Evolutionary conservation across 1,284 basidiomycete species (phyloP), one percentile per base, ranked within the genome.

Genomic region (Ganoderma boninense): DNA sequence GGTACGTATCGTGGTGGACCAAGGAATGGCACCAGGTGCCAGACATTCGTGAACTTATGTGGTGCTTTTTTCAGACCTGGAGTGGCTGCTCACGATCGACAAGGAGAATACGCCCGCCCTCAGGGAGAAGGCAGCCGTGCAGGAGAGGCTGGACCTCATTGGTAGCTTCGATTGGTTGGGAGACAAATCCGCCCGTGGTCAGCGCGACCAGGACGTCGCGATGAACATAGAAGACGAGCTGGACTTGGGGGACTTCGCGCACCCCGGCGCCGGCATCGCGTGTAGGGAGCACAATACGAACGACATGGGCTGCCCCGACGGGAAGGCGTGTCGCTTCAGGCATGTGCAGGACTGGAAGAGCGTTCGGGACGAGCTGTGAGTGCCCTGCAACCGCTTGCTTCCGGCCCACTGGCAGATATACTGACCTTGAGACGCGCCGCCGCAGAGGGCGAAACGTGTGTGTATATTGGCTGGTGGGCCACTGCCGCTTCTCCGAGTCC

Each of bases 281-380:
- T 89, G 88, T 77, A 80, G 83, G 56, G 86, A 84, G 75, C 86
- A 89, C 75, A 89, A 90, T 69, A 86, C 83, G 68, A 77, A 13
- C 29, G 56, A 59, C 6, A 59, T 79, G 35, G 85, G 86, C 0
- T 87, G 86, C 73, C 78, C 69, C 10, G 80, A 82, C 8, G 85
- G 86, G 0, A 64, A 29, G 0, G 68, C 73, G 2, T 89, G 88
- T 71, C 70, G 69, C 10, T 88, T 79, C 75, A 85, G 82, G 26
- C 88, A 90, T 78, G 85, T 85, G 1, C 86, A 86, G 0, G 87
- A 89, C 73, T 73, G 80, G 44, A 84, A 83, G 76, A 89, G 88
- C 71, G 80, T 87, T 4, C 80, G 85, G 14, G 87, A 90, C 70
- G 79, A 80, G 14, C 75, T 87, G 87, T 89, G 66, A 72, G 86